Percentiles rank a stretch among this genome's conserved stretches.
Evolutionary conservation across 345 rosid species (phyloP).

Genomic region (Viola odorata): DNA sequence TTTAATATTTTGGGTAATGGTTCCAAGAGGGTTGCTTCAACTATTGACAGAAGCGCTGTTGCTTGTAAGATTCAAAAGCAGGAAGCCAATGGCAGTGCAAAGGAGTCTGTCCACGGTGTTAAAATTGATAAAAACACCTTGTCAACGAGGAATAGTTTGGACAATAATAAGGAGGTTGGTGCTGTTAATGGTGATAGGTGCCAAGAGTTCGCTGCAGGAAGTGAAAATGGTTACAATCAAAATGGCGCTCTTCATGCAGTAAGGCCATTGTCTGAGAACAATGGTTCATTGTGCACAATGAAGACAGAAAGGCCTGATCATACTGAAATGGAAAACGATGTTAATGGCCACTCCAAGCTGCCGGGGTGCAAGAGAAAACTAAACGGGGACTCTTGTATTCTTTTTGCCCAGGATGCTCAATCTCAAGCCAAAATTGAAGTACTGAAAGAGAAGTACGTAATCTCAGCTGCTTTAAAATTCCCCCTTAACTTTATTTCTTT

Average conservation of each 20-base stretch:
- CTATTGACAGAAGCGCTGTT: constrained; percentile 42
- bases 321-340: constrained; percentile 27
- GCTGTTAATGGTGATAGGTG: constrained; percentile 24
- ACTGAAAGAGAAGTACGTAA: constrained; percentile 64
- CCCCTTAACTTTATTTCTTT: constrained; percentile 10
- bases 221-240: constrained; percentile 26
- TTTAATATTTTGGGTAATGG: constrained; percentile 52
- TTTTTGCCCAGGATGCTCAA: constrained; percentile 55
- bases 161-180: constrained; percentile 34
- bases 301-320: constrained; percentile 24
- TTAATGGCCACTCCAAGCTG: constrained; percentile 23
- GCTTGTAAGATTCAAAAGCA: constrained; percentile 34
- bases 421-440: constrained; percentile 55
- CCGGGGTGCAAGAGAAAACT: constrained; percentile 40
- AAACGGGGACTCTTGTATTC: constrained; percentile 40
- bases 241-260: constrained; percentile 22
- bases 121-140: constrained; percentile 37
- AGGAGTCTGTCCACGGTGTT: constrained; percentile 22
- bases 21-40: constrained; percentile 41
- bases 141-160: constrained; percentile 27
- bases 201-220: constrained; percentile 17
- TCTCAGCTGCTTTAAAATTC: constrained; percentile 8
- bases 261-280: constrained; percentile 27
- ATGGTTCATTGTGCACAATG: constrained; percentile 25
- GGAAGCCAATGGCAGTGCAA: constrained; percentile 32